Evolutionary conservation across 192 early-diverging fungal genomes (phyloP).

Genomic region (Backusella tuberculispora): DNA sequence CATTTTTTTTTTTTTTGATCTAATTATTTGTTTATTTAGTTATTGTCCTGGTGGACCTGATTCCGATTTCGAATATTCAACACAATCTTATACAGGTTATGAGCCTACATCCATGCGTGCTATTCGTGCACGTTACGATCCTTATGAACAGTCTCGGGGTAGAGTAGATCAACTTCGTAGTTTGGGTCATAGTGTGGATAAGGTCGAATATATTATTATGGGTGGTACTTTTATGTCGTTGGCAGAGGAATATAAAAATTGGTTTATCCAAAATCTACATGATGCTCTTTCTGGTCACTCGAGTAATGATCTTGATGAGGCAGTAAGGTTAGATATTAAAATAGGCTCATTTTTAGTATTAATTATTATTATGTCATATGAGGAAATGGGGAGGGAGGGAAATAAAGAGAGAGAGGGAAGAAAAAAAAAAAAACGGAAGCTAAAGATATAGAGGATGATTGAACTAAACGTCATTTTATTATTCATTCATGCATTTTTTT

Average conservation of each 20-base stretch:
- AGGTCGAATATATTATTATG: slow-evolving; percentile 99
- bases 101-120: slow-evolving; percentile 99
- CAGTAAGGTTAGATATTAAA: slow-evolving; percentile 69
- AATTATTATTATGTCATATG: background rate
- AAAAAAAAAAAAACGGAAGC: background rate
- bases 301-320: slow-evolving; percentile 92
- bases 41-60: slow-evolving; percentile 98
- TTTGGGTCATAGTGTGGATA: slow-evolving; percentile 96
- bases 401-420: background rate
- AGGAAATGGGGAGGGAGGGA: background rate
- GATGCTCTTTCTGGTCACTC: slow-evolving; percentile 94
- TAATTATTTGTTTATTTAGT: slow-evolving; percentile 30
- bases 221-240: slow-evolving; percentile 99
- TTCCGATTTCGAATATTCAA: slow-evolving; percentile 99
- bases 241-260: slow-evolving; percentile 92
- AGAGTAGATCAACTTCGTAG: slow-evolving; percentile 92
- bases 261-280: slow-evolving; percentile 98
- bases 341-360: background rate
- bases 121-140: slow-evolving; percentile 97
- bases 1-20: too few species aligned
- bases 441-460: background rate
- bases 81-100: slow-evolving; percentile 99
- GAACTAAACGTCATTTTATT: background rate
- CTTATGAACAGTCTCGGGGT: slow-evolving; percentile 93
- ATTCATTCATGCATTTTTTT: background rate